Evolutionary conservation across 202 grass and related monocot genomes (phyloP), one percentile per base, ranked within the genome.

Genomic region (Sporobolus alterniflorus): DNA sequence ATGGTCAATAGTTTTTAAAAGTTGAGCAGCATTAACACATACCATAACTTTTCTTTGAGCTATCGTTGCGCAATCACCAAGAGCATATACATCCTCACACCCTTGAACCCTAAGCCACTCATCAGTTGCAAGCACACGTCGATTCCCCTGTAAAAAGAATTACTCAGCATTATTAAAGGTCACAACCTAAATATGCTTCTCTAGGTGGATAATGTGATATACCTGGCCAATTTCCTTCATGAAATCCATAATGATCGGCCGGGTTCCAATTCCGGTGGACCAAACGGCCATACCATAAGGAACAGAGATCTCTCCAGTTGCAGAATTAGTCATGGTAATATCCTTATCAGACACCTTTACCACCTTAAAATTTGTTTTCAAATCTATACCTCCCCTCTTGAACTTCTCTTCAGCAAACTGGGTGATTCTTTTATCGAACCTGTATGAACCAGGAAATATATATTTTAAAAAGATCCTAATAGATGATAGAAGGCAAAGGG

Each of bases 401-500:
- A 94, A 94, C 59, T 94, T 94, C 30, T 88, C 87, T 84, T 91
- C 92, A 73, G 92, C 92, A 91, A 94, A 94, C 68, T 94, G 64
- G 11, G 89, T 88, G 74, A 94, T 94, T 89, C 92, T 94, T 89
- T 94, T 94, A 74, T 94, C 92, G 72, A 94, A 91, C 92, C 92
- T 91, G 50, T 40, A 87, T 66, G 22, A 78, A 68, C 30, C 18
- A 82, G 59, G 18, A 41, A 57, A 39, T 20, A 28, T 80, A 13
- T 74, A 20, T 47, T 49, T 0, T 16, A 69, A 16, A 75, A 69
- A 42, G 9, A 50, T 44, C 24, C 14, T 44, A 52, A 41, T 3
- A 18, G 31, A 75, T 41, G 9, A 28, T 20, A 26, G 12, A 61
- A 70, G 21, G 20, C 22, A 64, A 74, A 28, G 30, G 5, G 26